Base-by-base conservation (phyloP, 352 stramenopile genomes). In the Phytophthora megakarya region DNA sequence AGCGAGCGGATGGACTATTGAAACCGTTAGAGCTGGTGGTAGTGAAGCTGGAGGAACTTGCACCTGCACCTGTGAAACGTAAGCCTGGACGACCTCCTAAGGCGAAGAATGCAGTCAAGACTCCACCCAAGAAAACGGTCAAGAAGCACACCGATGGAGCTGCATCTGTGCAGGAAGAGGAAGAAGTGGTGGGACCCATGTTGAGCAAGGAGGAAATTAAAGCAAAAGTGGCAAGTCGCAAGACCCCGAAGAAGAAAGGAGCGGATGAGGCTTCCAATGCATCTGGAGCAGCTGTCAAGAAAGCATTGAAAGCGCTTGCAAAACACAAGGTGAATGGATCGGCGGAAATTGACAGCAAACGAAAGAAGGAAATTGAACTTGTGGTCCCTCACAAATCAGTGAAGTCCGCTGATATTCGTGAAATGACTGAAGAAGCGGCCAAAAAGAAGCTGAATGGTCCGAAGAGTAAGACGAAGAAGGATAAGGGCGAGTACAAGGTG, bases 301-400 rank as follows among this genome's bases (percentile, higher is more conserved):
- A 89, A 37, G 32, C 61, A 1, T 16, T 45, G 1, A 84, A 78
- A 47, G 21, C 65, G 12, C 44, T 26, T 22, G 47, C 59, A 3
- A 90, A 84, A 51, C 61, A 59, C 6, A 84, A 87, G 54, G 18
- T 68, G 3, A 67, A 65, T 35, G 45, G 53, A 26, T 53, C 61
- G 0, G 21, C 48, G 23, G 81, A 91, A 9, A 80, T 91, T 15
- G 84, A 93, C 44, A 84, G 69, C 37, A 93, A 91, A 61, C 75
- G 84, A 11, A 90, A 91, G 70, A 90, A 91, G 25, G 81, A 90
- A 53, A 93, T 93, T 15, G 84, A 93, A 43, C 70, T 93, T 23
- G 73, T 91, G 0, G 81, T 91, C 9, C 84, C 84, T 1, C 81
- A 85, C 42, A 90, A 93, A 58, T 80, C 85, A 3, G 81, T 92